Conservation (phyloP, 768 basidiomycete species). For the Suillus americanus region DNA sequence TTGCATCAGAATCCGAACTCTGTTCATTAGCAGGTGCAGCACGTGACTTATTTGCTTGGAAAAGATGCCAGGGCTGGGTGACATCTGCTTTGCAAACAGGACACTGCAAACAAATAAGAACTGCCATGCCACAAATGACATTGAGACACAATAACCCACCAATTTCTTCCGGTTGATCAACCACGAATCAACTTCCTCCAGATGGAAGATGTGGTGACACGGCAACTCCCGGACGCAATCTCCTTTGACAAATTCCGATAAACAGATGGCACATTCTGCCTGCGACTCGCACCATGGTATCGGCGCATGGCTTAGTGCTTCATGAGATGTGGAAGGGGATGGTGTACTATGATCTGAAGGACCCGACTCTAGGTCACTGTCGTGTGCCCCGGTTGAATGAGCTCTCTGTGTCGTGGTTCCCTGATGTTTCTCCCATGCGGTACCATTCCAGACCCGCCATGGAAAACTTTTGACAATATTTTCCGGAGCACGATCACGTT, state of each 20-base stretch:
- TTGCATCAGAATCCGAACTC: slow-evolving; percentile 4
- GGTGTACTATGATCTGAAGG: slow-evolving; percentile 18
- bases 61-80: slow-evolving; percentile 53
- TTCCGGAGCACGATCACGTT: slow-evolving; percentile 82
- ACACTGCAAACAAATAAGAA: slow-evolving; percentile 51
- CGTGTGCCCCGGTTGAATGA: slow-evolving; percentile 21
- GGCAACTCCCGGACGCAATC: slow-evolving; percentile 91
- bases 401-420: slow-evolving; percentile 27
- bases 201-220: slow-evolving; percentile 94
- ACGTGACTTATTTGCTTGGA: slow-evolving; percentile 16
- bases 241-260: slow-evolving; percentile 82
- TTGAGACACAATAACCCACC: slow-evolving; percentile 46
- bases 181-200: slow-evolving; percentile 91
- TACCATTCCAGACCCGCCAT: slow-evolving; percentile 81
- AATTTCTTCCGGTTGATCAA: slow-evolving; percentile 89
- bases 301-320: slow-evolving; percentile 23
- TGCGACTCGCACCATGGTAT: slow-evolving; percentile 82
- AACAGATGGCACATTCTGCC: slow-evolving; percentile 90
- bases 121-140: not conserved
- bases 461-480: slow-evolving; percentile 76
- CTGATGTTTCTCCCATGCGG: slow-evolving; percentile 78
- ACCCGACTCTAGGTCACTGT: slow-evolving; percentile 41
- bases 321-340: slow-evolving; percentile 25
- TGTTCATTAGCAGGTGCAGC: slow-evolving; percentile 5
- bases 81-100: slow-evolving; percentile 93